Percentiles rank a stretch among this genome's conserved stretches.
Evolutionary conservation across 805 yeast species (phyloP).

Genomic region (Candida verbasci): DNA sequence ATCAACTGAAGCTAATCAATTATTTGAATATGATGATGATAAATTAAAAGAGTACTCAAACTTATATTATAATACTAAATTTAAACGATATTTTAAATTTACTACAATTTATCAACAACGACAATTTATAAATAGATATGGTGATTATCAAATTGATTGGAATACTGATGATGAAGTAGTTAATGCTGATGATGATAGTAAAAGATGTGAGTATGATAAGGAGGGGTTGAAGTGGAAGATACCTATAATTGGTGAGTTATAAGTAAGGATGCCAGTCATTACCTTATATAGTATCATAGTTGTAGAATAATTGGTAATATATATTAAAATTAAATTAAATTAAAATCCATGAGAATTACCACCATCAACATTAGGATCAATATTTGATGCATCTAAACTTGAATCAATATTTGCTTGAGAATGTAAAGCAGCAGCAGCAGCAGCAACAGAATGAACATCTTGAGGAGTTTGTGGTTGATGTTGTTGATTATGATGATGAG

Average conservation of each 20-base stretch:
- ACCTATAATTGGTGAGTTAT: slow-evolving; percentile 35
- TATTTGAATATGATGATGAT: slow-evolving; percentile 7
- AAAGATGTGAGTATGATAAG: slow-evolving; percentile 29
- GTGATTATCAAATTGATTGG: slow-evolving; percentile 34
- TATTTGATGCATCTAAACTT: slow-evolving; percentile 14
- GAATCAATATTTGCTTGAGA: too few relatives aligned
- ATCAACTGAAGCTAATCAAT: background rate
- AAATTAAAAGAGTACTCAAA: slow-evolving; percentile 27
- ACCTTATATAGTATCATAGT: too few relatives aligned
- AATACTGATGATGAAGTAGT: slow-evolving; percentile 12
- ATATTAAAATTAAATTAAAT: too few relatives aligned
- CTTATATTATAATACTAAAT: slow-evolving; percentile 29
- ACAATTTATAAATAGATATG: slow-evolving; percentile 39
- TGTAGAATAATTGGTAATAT: too few relatives aligned
- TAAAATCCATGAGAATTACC: slow-evolving; percentile 33
- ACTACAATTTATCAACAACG: slow-evolving; percentile 38
- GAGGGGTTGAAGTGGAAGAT: slow-evolving; percentile 41
- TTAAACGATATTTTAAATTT: slow-evolving; percentile 32
- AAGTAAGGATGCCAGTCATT: too few relatives aligned
- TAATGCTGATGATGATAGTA: slow-evolving; percentile 4
- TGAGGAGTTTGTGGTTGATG: too few relatives aligned
- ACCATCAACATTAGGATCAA: slow-evolving; percentile 43
- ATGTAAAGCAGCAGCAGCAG: slow-evolving; percentile 23
- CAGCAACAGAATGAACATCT: too few relatives aligned
- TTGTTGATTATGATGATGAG: slow-evolving; percentile 2